Conservation (phyloP, 2,329 filamentous ascomycete species). For the Arthroderma sp. region DNA sequence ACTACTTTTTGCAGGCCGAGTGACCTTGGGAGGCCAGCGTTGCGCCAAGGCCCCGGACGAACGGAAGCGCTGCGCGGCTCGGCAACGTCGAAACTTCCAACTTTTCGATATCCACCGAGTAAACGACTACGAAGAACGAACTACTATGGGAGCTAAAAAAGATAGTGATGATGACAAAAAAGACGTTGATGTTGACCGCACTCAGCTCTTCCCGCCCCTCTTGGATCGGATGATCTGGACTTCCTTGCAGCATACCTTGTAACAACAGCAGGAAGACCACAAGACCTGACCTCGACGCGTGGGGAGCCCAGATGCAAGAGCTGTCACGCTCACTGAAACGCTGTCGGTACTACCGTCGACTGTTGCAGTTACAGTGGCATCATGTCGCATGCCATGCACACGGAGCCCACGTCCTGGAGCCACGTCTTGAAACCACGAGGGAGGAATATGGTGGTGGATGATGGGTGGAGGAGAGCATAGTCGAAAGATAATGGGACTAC, state of each 20-base stretch:
- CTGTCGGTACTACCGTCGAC: constrained; percentile 12
- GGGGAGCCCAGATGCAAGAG: neutral
- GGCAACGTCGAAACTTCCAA: constrained; percentile 5
- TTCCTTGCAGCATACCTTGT: constrained; percentile 4
- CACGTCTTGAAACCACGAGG: constrained; percentile 4
- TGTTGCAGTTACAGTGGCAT: constrained; percentile 12
- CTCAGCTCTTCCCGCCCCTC: neutral
- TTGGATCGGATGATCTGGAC: constrained; percentile 3
- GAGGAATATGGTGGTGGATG: neutral
- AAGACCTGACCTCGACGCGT: neutral
- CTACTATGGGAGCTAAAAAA: neutral
- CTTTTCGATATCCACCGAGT: neutral
- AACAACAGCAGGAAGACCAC: neutral
- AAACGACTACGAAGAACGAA: neutral
- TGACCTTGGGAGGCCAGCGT: constrained; percentile 1
- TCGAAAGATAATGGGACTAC: neutral
- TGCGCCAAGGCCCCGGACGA: constrained; percentile 9
- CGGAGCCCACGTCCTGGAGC: neutral
- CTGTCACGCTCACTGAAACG: constrained; percentile 6
- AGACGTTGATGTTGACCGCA: constrained; percentile 1
- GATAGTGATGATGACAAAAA: too few species aligned
- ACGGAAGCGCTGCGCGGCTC: constrained; percentile 9
- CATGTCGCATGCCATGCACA: neutral
- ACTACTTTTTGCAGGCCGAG: neutral
- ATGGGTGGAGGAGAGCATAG: neutral